A percentile compares a stretch with the other conserved stretches of the same genome.
Evolutionary conservation across 306 rosid species (phyloP).

Genomic region (Argentina anserina): DNA sequence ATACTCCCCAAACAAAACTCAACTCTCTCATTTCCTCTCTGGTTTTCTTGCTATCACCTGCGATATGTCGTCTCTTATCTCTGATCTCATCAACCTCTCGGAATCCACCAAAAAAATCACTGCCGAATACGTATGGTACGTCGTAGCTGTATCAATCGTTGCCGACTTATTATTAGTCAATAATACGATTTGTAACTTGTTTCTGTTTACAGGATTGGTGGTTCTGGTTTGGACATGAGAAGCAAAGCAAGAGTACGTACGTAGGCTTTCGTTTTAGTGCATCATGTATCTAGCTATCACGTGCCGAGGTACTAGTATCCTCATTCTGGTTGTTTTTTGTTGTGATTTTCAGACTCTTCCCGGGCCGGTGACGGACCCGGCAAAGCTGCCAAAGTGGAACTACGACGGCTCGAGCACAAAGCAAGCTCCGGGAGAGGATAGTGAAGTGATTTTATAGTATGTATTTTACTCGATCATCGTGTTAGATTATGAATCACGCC

Average conservation of each 20-base stretch:
- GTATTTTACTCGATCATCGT: not conserved
- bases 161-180: not conserved
- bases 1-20: too few relatives aligned
- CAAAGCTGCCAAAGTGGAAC: conserved; percentile 52
- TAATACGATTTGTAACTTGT: not conserved
- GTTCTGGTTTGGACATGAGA: conserved; percentile 54
- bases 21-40: too few relatives aligned
- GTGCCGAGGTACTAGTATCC: not conserved
- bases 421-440: conserved; percentile 50
- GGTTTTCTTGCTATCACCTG: too few relatives aligned
- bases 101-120: conserved; percentile 59
- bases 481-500: not conserved
- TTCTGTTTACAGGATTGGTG: conserved; percentile 39
- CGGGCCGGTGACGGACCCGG: conserved; percentile 37
- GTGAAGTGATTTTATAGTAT: conserved; percentile 52
- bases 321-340: not conserved
- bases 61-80: conserved; percentile 43
- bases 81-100: conserved; percentile 69
- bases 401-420: conserved; percentile 56
- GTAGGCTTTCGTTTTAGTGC: not conserved
- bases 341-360: conserved; percentile 37
- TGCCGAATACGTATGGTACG: conserved; percentile 83
- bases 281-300: not conserved
- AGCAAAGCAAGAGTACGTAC: conserved; percentile 54
- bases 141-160: not conserved